These are phyloP conservation scores for Tilletia setariae DNA, from an alignment of 1,284 basidiomycete genomes.

Conservation along the genomic window DNA sequence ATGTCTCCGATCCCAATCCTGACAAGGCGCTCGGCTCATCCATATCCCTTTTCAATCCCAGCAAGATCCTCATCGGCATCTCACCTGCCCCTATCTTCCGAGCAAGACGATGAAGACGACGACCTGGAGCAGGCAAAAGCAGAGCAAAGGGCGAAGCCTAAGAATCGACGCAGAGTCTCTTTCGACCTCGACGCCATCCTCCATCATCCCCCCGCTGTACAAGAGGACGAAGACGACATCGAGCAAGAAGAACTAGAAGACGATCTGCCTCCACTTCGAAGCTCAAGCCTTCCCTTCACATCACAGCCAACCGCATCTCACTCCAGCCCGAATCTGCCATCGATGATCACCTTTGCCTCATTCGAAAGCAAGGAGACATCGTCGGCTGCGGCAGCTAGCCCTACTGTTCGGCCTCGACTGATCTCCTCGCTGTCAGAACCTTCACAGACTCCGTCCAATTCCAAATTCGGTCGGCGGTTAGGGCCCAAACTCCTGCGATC, in stretches of 20 bases:
- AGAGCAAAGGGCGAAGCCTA: neutral
- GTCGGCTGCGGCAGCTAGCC: too few species aligned
- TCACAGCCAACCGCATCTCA: neutral
- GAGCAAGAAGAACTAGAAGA: neutral
- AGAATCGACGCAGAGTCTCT: conserved; percentile 8
- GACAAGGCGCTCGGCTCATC: neutral
- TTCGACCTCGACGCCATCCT: conserved; percentile 13
- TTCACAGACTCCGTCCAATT: too few species aligned
- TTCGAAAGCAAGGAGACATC: neutral
- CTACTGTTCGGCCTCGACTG: too few species aligned
- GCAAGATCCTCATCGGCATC: neutral
- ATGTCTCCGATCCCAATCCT: too few species aligned
- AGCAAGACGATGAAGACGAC: neutral
- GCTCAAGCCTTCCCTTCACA: neutral
- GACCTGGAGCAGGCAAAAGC: neutral
- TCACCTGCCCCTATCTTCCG: neutral
- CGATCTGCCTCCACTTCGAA: neutral
- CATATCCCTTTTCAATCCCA: conserved; percentile 1
- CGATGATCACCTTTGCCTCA: neutral
- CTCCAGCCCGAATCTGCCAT: neutral
- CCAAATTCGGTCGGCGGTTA: neutral
- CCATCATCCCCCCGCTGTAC: neutral
- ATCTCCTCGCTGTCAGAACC: neutral
- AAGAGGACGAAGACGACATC: neutral
- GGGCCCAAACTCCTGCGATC: neutral